Evolutionary conservation across 192 early-diverging fungal genomes (phyloP).

Genomic region (Glomus cerebriforme): DNA sequence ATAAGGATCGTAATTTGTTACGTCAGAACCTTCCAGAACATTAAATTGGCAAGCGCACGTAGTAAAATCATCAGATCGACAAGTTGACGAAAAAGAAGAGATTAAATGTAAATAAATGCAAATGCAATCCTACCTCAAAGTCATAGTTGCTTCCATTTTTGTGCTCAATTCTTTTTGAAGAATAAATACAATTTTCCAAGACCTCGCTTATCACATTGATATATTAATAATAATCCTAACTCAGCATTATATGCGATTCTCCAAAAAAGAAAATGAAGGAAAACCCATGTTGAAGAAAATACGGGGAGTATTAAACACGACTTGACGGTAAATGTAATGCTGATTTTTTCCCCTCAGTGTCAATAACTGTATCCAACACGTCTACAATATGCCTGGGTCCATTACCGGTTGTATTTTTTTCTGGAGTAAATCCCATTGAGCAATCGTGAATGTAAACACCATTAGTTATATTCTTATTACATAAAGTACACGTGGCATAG

Average conservation of each 20-base stretch:
- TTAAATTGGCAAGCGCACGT: slow-evolving; percentile 83
- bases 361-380: slow-evolving; percentile 76
- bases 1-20: slow-evolving; percentile 74
- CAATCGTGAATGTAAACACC: no score
- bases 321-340: slow-evolving; percentile 66
- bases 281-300: slow-evolving; percentile 55
- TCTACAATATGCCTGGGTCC: slow-evolving; percentile 71
- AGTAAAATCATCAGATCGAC: slow-evolving; percentile 89
- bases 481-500: no score
- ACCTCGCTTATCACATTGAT: slow-evolving; percentile 73
- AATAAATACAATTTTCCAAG: slow-evolving; percentile 59
- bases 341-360: slow-evolving; percentile 65
- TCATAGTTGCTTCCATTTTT: slow-evolving; percentile 79
- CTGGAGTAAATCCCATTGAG: no score
- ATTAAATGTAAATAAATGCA: slow-evolving; percentile 61
- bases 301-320: slow-evolving; percentile 66
- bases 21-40: slow-evolving; percentile 61
- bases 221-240: slow-evolving; percentile 78
- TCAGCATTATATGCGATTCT: slow-evolving; percentile 83
- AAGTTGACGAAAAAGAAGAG: slow-evolving; percentile 88
- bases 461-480: no score
- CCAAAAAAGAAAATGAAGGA: slow-evolving; percentile 87
- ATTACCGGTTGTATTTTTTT: no score
- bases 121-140: slow-evolving; percentile 69
- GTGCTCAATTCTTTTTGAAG: slow-evolving; percentile 69